Conservation (phyloP, 441 rosid genomes). For the Jatropha multifida region DNA sequence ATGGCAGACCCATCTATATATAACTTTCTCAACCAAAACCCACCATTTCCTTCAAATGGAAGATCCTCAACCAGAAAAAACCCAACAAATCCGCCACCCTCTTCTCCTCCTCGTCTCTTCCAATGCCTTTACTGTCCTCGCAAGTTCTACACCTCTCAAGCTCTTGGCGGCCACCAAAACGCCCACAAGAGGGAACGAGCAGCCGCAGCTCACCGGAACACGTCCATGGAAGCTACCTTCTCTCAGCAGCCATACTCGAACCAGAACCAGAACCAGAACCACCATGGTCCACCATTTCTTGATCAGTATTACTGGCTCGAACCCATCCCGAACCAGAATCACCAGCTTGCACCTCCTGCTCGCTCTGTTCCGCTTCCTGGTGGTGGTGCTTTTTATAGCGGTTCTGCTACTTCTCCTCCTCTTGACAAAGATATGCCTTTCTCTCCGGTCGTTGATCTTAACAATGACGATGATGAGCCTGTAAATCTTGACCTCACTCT, state of each 20-base stretch:
- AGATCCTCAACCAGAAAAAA: constrained; percentile 24
- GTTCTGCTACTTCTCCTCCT: constrained; percentile 22
- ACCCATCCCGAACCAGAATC: constrained; percentile 13
- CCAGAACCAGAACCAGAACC: background rate
- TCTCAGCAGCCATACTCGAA: background rate
- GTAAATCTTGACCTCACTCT: constrained; percentile 66
- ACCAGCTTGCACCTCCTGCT: constrained; percentile 19
- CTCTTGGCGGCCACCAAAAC: constrained; percentile 96
- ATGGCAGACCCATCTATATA: constrained; percentile 66
- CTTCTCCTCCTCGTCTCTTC: constrained; percentile 51
- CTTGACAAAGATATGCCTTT: constrained; percentile 12
- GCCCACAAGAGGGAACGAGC: constrained; percentile 97
- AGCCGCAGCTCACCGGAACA: constrained; percentile 55
- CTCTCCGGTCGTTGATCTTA: constrained; percentile 22
- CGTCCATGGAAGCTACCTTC: background rate
- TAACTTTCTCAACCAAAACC: constrained; percentile 46
- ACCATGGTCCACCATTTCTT: background rate
- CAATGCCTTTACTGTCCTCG: constrained; percentile 83
- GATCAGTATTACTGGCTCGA: constrained; percentile 22
- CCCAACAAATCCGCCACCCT: constrained; percentile 15
- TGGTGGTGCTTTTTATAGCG: constrained; percentile 22
- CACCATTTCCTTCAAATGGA: constrained; percentile 15
- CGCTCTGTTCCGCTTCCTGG: constrained; percentile 7
- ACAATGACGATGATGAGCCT: constrained; percentile 34
- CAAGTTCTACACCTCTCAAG: constrained; percentile 89